Evolutionary conservation across 495 filamentous ascomycete genomes (phyloP), one percentile per base, ranked within the genome.

Genomic region (Tetracladium setigerum): DNA sequence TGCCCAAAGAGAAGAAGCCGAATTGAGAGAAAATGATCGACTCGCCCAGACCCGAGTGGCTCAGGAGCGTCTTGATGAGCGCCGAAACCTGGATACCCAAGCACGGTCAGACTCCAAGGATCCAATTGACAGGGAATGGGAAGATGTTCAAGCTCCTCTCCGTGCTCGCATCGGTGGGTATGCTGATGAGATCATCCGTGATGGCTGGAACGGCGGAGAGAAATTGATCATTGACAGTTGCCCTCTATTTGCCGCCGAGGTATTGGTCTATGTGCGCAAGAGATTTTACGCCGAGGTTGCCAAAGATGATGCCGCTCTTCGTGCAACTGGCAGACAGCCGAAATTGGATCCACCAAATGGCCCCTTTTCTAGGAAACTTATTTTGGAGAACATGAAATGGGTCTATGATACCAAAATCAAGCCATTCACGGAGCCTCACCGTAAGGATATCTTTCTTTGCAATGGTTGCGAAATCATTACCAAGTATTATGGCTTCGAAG

Each of bases 371-470:
- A 67, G 70, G 51, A 79, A 72, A 53, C 61, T 89, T 38, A 82
- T 82, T 1, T 67, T 91, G 48, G 86, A 89, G 56, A 87, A 87
- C 58, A 88, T 91, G 85, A 89, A 85, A 61, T 90, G 80, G 78
- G 67, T 89, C 24, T 88, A 82, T 52, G 84, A 89, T 50, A 79
- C 70, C 47, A 87, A 87, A 60, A 71, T 91, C 55, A 83, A 79
- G 53, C 78, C 78, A 5, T 55, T 73, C 22, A 85, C 82, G 0
- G 80, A 84, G 46, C 49, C 62, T 13, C 72, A 71, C 48, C 63
- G 69, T 46, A 84, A 80, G 54, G 84, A 89, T 49, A 60, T 88
- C 11, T 89, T 91, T 60, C 75, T 82, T 46, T 91, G 86, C 61
- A 81, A 78, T 57, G 74, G 68, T 16, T 87, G 84, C 53, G 77